Percentiles rank a stretch among this genome's conserved stretches.
Conservation (phyloP, 2,329 filamentous ascomycete species). For the Colletotrichum tabaci region DNA sequence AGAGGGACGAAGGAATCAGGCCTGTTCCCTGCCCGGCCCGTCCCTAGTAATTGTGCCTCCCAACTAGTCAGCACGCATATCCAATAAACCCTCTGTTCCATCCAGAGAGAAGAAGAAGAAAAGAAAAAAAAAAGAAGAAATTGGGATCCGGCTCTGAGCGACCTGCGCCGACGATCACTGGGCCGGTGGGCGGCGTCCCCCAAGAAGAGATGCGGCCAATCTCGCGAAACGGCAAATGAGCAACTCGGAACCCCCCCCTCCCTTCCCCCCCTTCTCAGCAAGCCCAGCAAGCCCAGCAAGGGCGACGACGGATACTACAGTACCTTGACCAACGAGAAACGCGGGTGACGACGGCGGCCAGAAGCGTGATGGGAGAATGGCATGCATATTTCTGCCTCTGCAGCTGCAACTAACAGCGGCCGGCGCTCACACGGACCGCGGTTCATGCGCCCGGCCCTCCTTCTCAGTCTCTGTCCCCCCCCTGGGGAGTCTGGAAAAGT, state of each 20-base stretch:
- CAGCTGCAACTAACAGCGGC: constrained; percentile 38
- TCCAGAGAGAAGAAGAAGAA: not conserved
- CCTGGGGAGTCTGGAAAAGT: not conserved
- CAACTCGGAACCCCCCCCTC: not conserved
- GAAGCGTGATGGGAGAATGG: constrained; percentile 40
- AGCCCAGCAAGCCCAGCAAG: not conserved
- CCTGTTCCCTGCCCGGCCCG: constrained; percentile 43
- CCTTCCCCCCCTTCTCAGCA: no score
- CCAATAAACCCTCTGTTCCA: not conserved
- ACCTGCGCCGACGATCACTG: constrained; percentile 32
- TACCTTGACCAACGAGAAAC: constrained; percentile 7
- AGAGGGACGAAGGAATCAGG: not conserved
- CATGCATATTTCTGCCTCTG: constrained; percentile 33
- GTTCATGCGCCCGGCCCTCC: constrained; percentile 32
- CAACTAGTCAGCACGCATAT: constrained; percentile 15
- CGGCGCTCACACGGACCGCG: constrained; percentile 34
- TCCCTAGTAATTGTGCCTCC: constrained; percentile 40
- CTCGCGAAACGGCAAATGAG: constrained; percentile 33
- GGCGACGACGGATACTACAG: constrained; percentile 16
- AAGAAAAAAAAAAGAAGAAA: constrained; percentile 12
- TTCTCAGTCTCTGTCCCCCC: not conserved
- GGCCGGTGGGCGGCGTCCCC: not conserved
- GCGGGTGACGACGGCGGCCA: constrained; percentile 5
- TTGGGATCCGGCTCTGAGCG: constrained; percentile 5
- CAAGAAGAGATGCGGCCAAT: constrained; percentile 25